A percentile compares a stretch with the other conserved stretches of the same genome.
These are phyloP conservation scores for Aspergillus pseudoglaucus DNA, from an alignment of 2,329 filamentous ascomycete species.

Conservation along the genomic window DNA sequence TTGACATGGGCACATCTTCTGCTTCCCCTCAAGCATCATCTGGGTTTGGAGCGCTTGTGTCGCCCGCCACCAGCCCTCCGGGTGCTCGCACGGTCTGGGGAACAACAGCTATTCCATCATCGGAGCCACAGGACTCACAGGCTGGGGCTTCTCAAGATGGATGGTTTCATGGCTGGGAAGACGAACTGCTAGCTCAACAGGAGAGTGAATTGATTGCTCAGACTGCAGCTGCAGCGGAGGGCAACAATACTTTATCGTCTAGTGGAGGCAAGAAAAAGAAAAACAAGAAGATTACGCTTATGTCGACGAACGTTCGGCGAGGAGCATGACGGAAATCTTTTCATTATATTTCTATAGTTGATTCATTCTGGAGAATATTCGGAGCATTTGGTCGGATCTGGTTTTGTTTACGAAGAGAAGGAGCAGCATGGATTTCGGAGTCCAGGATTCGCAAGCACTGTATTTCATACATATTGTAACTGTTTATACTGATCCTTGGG, in stretches of 20 bases:
- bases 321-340: conserved; percentile 41
- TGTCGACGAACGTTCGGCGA: conserved; percentile 58
- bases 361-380: background rate
- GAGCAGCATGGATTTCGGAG: background rate
- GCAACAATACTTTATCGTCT: conserved; percentile 14
- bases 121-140: conserved; percentile 47
- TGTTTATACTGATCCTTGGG: too few relatives aligned
- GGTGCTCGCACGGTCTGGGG: conserved; percentile 83
- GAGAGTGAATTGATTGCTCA: conserved; percentile 45
- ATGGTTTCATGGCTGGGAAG: conserved; percentile 80
- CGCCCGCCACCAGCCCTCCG: conserved; percentile 74
- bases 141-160: conserved; percentile 58
- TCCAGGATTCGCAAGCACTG: background rate
- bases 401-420: background rate
- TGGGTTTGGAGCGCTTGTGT: conserved; percentile 54
- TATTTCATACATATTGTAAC: background rate
- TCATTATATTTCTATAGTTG: background rate
- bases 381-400: background rate
- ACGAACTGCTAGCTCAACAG: conserved; percentile 62
- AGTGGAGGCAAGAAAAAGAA: conserved; percentile 53
- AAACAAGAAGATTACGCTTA: conserved; percentile 61
- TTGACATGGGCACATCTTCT: conserved; percentile 29
- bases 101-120: conserved; percentile 60
- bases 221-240: conserved; percentile 36
- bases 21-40: conserved; percentile 37